Evolutionary conservation across 2,329 filamentous ascomycete species (phyloP).

Genomic region (Aspergillus amoenus): DNA sequence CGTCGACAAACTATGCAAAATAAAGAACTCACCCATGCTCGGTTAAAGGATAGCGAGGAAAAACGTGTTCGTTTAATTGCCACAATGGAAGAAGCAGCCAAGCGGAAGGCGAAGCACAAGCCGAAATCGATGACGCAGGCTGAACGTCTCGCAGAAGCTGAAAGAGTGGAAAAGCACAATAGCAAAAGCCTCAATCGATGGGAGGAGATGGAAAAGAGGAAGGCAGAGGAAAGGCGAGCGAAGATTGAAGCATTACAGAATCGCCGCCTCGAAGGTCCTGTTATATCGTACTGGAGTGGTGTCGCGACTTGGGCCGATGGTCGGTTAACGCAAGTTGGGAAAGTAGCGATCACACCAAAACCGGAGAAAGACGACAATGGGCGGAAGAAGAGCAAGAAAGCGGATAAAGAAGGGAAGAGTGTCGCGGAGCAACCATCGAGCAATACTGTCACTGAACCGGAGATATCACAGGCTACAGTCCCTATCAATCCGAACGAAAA

Average conservation of each 20-base stretch:
- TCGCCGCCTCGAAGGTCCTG: slow-evolving; percentile 80
- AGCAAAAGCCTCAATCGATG: slow-evolving; percentile 87
- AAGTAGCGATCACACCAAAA: slow-evolving; percentile 49
- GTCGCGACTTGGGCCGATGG: slow-evolving; percentile 77
- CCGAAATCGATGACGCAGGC: slow-evolving; percentile 83
- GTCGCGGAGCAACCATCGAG: slow-evolving; percentile 21
- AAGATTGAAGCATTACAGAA: slow-evolving; percentile 86
- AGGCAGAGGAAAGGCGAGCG: slow-evolving; percentile 77
- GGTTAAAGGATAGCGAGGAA: slow-evolving; percentile 50
- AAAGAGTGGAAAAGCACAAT: slow-evolving; percentile 79
- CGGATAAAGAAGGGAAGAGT: slow-evolving; percentile 28
- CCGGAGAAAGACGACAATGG: slow-evolving; percentile 50
- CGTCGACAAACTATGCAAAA: slow-evolving; percentile 64
- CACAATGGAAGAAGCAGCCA: slow-evolving; percentile 62
- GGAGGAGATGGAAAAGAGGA: slow-evolving; percentile 88
- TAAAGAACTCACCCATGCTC: slow-evolving; percentile 57
- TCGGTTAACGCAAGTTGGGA: slow-evolving; percentile 69
- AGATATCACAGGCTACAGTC: slow-evolving; percentile 8
- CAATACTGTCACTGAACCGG: slow-evolving; percentile 9
- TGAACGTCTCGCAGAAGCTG: slow-evolving; percentile 79
- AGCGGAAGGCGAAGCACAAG: slow-evolving; percentile 68
- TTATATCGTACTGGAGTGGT: slow-evolving; percentile 93
- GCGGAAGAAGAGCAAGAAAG: slow-evolving; percentile 33
- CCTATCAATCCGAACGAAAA: slow-evolving; percentile 1
- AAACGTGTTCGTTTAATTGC: slow-evolving; percentile 49